Evolutionary conservation across 2,329 filamentous ascomycete species (phyloP), one percentile per base, ranked within the genome.

Genomic region (Curvularia verruculosa): DNA sequence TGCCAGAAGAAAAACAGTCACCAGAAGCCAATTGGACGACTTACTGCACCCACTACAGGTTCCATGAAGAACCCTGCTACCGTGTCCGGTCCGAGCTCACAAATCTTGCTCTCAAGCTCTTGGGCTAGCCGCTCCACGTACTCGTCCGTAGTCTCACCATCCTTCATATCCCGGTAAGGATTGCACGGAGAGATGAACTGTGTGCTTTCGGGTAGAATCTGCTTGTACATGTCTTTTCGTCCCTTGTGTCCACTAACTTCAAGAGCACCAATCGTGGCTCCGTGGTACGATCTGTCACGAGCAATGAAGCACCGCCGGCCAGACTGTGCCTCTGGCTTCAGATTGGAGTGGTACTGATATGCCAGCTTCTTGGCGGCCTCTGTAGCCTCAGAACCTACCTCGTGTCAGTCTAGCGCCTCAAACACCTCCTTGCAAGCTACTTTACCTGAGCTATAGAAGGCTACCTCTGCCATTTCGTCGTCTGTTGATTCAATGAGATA

Each of bases 51-150:
- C 13, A 89, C 88, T 1, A 93, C 82, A 0, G 89, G 87, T 73
- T 93, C 90, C 1, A 87, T 87, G 23, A 92, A 81, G 66, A 93
- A 91, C 0, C 87, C 89, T 51, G 86, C 88, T 0, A 92, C 87
- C 0, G 80, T 89, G 0, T 86, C 80, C 0, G 88, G 83, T 0
- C 88, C 89, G 0, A 90, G 70, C 3, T 59, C 48, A 56, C 83
- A 79, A 60, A 93, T 91, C 61, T 90, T 87, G 1, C 76, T 79
- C 7, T 91, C 89, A 1, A 94, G 78, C 69, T 92, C 88, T 3
- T 81, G 72, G 0, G 84, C 84, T 9, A 91, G 79, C 18, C 86
- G 80, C 1, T 73, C 68, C 0, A 90, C 84, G 56, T 91, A 92
- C 0, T 82, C 78, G 1, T 79, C 78, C 28, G 85, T 82, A 0